Conservation (phyloP, 2,329 filamentous ascomycete species). For the Apiospora rasikravindrae region DNA sequence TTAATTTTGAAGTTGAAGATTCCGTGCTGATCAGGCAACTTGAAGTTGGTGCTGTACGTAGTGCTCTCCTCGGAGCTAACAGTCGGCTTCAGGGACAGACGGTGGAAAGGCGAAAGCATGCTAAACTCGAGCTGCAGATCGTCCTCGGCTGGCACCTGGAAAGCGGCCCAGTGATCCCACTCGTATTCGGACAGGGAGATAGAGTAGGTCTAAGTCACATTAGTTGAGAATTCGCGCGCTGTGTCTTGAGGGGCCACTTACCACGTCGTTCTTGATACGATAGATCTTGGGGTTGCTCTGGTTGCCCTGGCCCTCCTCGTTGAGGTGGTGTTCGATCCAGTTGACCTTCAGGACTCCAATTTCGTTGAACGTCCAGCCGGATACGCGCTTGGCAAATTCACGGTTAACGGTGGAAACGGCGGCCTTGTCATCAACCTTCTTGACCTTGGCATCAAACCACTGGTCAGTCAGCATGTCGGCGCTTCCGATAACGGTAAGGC, state of each 20-base stretch:
- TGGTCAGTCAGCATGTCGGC: conserved; percentile 85
- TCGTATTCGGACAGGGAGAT: conserved; percentile 89
- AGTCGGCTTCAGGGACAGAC: conserved; percentile 70
- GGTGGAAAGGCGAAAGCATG: conserved; percentile 98
- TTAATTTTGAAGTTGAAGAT: conserved; percentile 99
- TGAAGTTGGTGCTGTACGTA: conserved; percentile 77
- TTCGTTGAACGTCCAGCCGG: conserved; percentile 98
- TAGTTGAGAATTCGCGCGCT: background rate
- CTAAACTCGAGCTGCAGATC: conserved; percentile 92
- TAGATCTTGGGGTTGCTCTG: conserved; percentile 86
- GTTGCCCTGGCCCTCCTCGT: conserved; percentile 58
- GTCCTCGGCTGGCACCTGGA: conserved; percentile 72
- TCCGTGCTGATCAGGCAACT: conserved; percentile 92
- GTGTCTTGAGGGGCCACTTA: conserved; percentile 55
- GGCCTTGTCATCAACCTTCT: conserved; percentile 57
- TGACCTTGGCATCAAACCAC: conserved; percentile 85
- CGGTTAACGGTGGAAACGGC: conserved; percentile 74
- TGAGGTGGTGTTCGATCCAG: conserved; percentile 77
- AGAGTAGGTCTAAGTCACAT: conserved; percentile 69
- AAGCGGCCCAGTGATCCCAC: conserved; percentile 77
- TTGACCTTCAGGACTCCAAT: conserved; percentile 86
- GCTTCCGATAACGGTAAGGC: conserved; percentile 83
- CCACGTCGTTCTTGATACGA: conserved; percentile 94
- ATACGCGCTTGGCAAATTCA: conserved; percentile 82
- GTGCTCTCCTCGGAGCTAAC: conserved; percentile 68